phyloP scores from a whole-genome alignment of 1,139 yeast genomes.

The Magnusiomyces sp. region DNA sequence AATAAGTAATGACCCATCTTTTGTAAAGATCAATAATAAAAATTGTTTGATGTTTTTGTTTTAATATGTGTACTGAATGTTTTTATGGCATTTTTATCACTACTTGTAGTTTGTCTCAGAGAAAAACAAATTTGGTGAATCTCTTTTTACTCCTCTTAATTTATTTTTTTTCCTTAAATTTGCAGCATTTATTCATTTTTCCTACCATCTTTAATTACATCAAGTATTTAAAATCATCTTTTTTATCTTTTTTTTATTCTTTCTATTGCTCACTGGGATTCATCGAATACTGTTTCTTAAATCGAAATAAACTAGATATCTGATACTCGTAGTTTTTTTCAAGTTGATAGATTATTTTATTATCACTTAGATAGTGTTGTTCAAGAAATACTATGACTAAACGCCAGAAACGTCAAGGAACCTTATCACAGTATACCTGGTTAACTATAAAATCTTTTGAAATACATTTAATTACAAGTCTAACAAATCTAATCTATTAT shows the following conservation, averaged over 20 bases:
- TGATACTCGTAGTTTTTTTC: neutral
- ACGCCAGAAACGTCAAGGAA: neutral
- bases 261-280: neutral
- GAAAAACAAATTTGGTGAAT: neutral
- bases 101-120: neutral
- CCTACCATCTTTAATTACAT: neutral
- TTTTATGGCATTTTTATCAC: neutral
- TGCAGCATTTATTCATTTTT: neutral
- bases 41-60: slow-evolving; percentile 1
- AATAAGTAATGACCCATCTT: slow-evolving; percentile 9
- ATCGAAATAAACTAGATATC: neutral
- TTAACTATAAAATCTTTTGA: neutral
- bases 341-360: neutral
- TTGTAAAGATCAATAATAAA: slow-evolving; percentile 2
- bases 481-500: neutral
- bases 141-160: neutral
- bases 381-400: neutral
- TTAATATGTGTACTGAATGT: neutral
- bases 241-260: neutral
- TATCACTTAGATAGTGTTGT: neutral
- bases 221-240: neutral
- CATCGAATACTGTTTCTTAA: neutral
- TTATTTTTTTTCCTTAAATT: neutral
- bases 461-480: neutral
- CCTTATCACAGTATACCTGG: slow-evolving; percentile 3